phyloP scores from a whole-genome alignment of 331 rosid species.

The Quercus lobata region DNA sequence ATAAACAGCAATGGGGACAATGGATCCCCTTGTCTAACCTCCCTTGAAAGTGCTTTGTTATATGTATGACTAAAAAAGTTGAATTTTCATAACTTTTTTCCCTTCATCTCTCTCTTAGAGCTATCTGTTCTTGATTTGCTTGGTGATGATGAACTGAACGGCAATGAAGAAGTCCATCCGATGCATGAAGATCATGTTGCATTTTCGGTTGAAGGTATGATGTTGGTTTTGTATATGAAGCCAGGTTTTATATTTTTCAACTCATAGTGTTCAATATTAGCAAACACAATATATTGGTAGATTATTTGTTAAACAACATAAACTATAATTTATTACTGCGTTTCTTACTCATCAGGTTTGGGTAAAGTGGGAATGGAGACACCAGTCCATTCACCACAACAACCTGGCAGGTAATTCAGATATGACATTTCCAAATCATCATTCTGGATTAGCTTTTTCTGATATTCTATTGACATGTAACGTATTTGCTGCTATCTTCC shows the following conservation, averaged over 20 bases:
- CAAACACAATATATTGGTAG: not conserved
- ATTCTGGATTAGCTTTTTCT: not conserved
- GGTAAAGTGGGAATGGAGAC: constrained; percentile 81
- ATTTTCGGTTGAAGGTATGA: constrained; percentile 80
- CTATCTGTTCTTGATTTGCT: constrained; percentile 72
- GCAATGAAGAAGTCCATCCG: constrained; percentile 32
- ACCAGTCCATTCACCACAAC: constrained; percentile 76
- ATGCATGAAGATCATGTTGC: constrained; percentile 83
- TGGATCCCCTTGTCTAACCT: too few species aligned
- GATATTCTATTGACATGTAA: not conserved
- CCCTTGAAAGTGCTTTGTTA: not conserved
- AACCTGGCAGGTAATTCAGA: constrained; percentile 43
- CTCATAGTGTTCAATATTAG: not conserved
- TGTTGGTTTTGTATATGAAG: constrained; percentile 3
- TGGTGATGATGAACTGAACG: constrained; percentile 54
- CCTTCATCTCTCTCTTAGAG: constrained; percentile 30
- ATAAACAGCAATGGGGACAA: too few species aligned
- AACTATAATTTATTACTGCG: not conserved
- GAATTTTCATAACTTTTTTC: not conserved
- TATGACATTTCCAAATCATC: not conserved
- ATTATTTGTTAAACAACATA: not conserved
- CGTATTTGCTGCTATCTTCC: not conserved
- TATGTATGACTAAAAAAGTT: not conserved
- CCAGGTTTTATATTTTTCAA: not conserved
- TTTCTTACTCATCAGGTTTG: constrained; percentile 47